Evolutionary conservation across 768 basidiomycete genomes (phyloP), one percentile per base, ranked within the genome.

Genomic region (Mycena alexandri): DNA sequence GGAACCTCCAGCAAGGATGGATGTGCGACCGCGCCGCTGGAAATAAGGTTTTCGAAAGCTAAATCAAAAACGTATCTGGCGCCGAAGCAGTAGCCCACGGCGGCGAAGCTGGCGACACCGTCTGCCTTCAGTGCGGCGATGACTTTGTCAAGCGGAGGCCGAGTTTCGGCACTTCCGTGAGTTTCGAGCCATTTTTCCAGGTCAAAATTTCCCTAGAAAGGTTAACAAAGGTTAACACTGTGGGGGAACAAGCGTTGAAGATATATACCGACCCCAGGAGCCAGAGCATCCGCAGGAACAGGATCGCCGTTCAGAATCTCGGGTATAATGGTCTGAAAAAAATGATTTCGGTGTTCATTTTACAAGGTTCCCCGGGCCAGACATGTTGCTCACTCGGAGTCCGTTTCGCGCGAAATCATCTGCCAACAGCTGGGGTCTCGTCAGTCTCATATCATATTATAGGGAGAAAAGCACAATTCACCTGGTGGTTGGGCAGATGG

Each of bases 271-370:
- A 80, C 78, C 9, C 77, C 79, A 8, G 79, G 75, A 63, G 57
- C 66, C 47, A 85, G 59, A 13, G 80, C 82, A 63, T 79, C 76
- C 4, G 75, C 47, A 10, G 83, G 80, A 41, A 82, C 72, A 44
- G 80, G 72, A 65, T 86, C 85, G 21, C 78, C 82, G 53, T 80
- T 76, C 29, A 85, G 71, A 68, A 82, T 82, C 68, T 86, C 85
- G 2, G 80, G 79, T 7, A 75, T 69, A 36, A 84, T 70, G 12
- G 80, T 81, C 84, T 83, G 61, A n/a, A 24, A 51, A 29, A 21
- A 33, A 25, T 12, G 38, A 11, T 33, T n/a, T 6, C 13, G 25
- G 2, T 16, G 52, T 19, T 36, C 58, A 22, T 24, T n/a, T 48
- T 14, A 54, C 22, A 17, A 33, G 50, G 5, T 21, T 12, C 65